Evolutionary conservation across 306 rosid species (phyloP).

Genomic region (Rubus idaeus): DNA sequence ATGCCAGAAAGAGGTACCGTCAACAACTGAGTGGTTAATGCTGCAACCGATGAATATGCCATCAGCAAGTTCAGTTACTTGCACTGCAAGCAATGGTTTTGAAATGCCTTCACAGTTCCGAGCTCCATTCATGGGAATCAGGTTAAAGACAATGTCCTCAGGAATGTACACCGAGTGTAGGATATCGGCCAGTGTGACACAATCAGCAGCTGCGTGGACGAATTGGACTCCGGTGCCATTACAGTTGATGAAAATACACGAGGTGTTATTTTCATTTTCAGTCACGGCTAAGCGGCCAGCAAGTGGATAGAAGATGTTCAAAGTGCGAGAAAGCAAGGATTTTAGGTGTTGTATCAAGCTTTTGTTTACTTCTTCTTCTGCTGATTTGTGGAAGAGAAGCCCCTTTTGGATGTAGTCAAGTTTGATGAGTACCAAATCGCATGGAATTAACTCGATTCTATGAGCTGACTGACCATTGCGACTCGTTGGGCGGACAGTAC

Average conservation of each 20-base stretch:
- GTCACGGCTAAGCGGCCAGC: neutral
- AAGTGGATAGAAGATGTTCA: slow-evolving; percentile 7
- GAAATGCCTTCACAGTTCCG: slow-evolving; percentile 25
- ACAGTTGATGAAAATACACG: too few relatives aligned
- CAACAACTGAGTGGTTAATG: neutral
- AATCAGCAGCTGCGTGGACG: too few relatives aligned
- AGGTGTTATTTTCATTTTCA: too few relatives aligned
- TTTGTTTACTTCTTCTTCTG: neutral
- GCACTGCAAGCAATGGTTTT: slow-evolving; percentile 34
- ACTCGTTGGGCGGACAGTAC: neutral
- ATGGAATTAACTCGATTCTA: slow-evolving; percentile 16
- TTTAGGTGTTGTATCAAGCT: slow-evolving; percentile 1
- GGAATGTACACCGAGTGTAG: slow-evolving; percentile 4
- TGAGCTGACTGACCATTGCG: neutral
- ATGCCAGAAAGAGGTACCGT: neutral
- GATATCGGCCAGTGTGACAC: neutral
- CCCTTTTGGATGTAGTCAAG: neutral
- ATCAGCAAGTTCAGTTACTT: slow-evolving; percentile 40
- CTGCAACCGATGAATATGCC: slow-evolving; percentile 36
- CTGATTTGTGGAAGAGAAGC: neutral
- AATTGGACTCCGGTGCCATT: too few relatives aligned
- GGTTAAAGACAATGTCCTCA: slow-evolving; percentile 19
- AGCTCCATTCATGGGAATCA: slow-evolving; percentile 24
- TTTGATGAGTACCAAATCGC: neutral
- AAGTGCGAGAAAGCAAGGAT: neutral